Evolutionary conservation across 129 eudicot species (phyloP).

Genomic region (Tagetes erecta): DNA sequence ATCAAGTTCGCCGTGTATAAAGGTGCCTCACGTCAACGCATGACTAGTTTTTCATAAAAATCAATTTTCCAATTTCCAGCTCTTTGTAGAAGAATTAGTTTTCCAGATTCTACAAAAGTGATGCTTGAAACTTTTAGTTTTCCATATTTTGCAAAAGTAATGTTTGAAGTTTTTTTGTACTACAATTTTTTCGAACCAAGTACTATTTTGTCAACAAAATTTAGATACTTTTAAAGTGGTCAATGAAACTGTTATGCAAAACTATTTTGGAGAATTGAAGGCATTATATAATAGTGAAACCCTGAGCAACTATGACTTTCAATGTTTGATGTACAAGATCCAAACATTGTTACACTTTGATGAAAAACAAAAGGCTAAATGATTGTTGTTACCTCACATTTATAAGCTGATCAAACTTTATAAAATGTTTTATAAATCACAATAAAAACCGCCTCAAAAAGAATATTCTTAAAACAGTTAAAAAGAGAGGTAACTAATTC

Average conservation of each 20-base stretch:
- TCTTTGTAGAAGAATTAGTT: no score
- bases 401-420: neutral
- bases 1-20: no score
- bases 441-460: slow-evolving; percentile 15
- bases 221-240: neutral
- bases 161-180: neutral
- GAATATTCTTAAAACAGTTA: slow-evolving; percentile 1
- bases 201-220: no score
- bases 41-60: no score
- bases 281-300: neutral
- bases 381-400: neutral
- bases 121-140: no score
- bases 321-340: slow-evolving; percentile 7
- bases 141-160: no score
- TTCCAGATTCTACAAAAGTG: no score
- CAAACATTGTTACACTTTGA: slow-evolving; percentile 1
- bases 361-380: neutral
- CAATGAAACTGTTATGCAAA: neutral
- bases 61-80: no score
- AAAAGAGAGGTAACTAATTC: slow-evolving; percentile 12
- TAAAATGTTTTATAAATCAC: slow-evolving; percentile 3
- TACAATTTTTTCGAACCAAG: neutral
- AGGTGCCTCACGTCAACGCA: no score
- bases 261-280: neutral
- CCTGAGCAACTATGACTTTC: neutral